A percentile compares a stretch with the other conserved stretches of the same genome.
phyloP scores from a whole-genome alignment of 106 monocot species.

The Allium sativum region DNA sequence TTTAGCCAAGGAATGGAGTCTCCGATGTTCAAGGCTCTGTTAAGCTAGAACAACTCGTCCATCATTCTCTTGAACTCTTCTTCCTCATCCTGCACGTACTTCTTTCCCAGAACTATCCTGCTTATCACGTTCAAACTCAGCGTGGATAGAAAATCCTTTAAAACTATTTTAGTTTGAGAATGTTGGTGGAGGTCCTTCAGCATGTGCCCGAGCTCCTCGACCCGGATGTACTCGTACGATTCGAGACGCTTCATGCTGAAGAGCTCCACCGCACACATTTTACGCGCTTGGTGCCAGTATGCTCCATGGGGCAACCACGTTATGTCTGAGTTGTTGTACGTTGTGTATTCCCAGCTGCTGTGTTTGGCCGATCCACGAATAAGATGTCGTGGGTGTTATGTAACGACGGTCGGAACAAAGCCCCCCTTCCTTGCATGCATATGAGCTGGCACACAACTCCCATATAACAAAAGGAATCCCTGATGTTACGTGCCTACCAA shows the following conservation, averaged over 20 bases:
- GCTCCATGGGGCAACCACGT: neutral
- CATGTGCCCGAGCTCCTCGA: conserved; percentile 26
- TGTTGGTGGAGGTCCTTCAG: conserved; percentile 12
- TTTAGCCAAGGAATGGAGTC: conserved; percentile 55
- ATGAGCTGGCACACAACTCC: too few relatives aligned
- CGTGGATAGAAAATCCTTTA: conserved; percentile 44
- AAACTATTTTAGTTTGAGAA: neutral
- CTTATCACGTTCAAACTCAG: conserved; percentile 53
- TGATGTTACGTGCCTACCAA: too few relatives aligned
- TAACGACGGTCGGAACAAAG: too few relatives aligned
- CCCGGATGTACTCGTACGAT: conserved; percentile 30
- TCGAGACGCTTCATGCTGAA: conserved; percentile 8
- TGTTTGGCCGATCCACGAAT: too few relatives aligned
- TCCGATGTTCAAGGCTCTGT: conserved; percentile 53
- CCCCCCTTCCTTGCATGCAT: too few relatives aligned
- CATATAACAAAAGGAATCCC: too few relatives aligned
- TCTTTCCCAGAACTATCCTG: conserved; percentile 68
- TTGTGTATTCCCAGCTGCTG: too few relatives aligned
- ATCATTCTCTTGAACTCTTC: conserved; percentile 78
- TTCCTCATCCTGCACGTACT: conserved; percentile 20
- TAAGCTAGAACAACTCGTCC: conserved; percentile 70
- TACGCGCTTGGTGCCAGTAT: too few relatives aligned
- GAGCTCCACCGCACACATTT: too few relatives aligned
- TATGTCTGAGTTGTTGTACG: neutral
- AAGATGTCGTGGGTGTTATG: too few relatives aligned